Evolutionary conservation across 345 rosid species (phyloP).

Genomic region (Mercurialis annua): DNA sequence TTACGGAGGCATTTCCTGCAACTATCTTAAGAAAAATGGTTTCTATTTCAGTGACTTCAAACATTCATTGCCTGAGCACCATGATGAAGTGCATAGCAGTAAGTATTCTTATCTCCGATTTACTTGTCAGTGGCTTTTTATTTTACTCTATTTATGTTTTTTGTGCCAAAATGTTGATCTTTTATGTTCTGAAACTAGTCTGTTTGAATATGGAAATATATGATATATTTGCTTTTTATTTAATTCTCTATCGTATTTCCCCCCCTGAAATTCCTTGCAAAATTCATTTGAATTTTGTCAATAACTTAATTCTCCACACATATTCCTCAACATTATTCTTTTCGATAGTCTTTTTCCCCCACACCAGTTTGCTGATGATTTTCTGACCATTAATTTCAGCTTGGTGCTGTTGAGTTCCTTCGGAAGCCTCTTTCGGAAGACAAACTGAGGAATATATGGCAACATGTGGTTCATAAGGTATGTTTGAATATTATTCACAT

Average conservation of each 20-base stretch:
- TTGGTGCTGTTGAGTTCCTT: slow-evolving; percentile 97
- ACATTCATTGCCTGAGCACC: slow-evolving; percentile 71
- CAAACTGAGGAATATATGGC: slow-evolving; percentile 89
- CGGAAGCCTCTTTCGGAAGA: slow-evolving; percentile 75
- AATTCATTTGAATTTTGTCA: slow-evolving; percentile 2
- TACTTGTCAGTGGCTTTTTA: background rate
- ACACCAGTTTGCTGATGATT: background rate
- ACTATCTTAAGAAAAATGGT: slow-evolving; percentile 24
- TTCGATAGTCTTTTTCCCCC: background rate
- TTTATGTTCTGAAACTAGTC: background rate
- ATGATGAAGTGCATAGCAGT: slow-evolving; percentile 98
- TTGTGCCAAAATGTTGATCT: background rate
- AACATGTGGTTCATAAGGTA: slow-evolving; percentile 96
- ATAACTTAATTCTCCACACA: background rate
- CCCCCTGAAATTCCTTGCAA: background rate
- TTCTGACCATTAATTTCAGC: slow-evolving; percentile 50
- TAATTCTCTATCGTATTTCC: background rate
- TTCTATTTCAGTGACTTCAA: slow-evolving; percentile 70
- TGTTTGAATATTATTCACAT: slow-evolving; percentile 2
- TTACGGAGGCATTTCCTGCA: background rate
- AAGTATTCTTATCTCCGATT: slow-evolving; percentile 10
- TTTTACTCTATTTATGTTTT: background rate
- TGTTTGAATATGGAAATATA: background rate
- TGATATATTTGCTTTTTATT: background rate
- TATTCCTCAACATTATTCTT: background rate